Percentiles rank a stretch among this genome's conserved stretches.
These are phyloP conservation scores for Saposhnikovia divaricata DNA, from an alignment of 129 eudicot species.

Conservation along the genomic window DNA sequence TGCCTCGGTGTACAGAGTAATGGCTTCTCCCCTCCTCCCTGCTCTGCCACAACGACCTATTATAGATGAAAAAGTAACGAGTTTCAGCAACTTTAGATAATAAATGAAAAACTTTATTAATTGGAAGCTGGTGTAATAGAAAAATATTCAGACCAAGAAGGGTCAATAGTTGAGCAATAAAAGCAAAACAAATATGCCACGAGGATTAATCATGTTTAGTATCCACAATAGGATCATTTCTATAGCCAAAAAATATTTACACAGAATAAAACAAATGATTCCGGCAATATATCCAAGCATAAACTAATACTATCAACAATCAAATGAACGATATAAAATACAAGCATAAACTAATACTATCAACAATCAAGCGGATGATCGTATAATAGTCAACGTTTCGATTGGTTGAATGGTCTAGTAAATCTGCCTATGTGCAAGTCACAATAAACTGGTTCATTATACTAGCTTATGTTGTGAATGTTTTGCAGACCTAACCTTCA, in stretches of 20 bases:
- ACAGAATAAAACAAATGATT: background rate
- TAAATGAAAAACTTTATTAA: background rate
- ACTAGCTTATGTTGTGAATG: background rate
- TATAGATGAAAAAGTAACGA: background rate
- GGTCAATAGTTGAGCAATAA: background rate
- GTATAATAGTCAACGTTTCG: background rate
- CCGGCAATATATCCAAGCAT: background rate
- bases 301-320: background rate
- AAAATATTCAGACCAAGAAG: background rate
- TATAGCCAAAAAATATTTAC: background rate
- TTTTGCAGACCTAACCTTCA: background rate
- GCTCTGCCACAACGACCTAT: conserved; percentile 95
- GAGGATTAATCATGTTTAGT: background rate
- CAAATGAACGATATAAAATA: background rate
- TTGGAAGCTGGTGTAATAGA: background rate
- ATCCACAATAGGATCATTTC: background rate
- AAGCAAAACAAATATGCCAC: background rate
- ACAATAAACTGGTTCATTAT: background rate
- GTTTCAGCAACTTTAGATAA: background rate
- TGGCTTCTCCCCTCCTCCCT: conserved; percentile 90
- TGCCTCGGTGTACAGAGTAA: conserved; percentile 82
- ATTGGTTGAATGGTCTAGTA: background rate
- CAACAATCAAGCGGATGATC: background rate
- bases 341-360: background rate
- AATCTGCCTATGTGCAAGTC: background rate